These are phyloP conservation scores for Pulveroboletus sp. DNA, from an alignment of 768 basidiomycete genomes.

Conservation along the genomic window DNA sequence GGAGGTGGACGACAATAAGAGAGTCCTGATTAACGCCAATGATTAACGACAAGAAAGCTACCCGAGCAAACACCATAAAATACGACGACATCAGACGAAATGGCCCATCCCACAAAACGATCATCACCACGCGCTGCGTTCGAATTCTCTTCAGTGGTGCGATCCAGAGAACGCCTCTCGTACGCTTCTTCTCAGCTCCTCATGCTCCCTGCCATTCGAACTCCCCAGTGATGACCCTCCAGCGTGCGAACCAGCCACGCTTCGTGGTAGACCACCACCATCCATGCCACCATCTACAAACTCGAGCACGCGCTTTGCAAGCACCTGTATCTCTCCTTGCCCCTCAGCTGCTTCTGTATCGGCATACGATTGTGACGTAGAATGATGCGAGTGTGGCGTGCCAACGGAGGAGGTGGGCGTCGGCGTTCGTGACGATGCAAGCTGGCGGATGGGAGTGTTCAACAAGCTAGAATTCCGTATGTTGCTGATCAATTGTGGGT, in stretches of 20 bases:
- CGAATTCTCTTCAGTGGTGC: constrained; percentile 31
- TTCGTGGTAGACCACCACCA: constrained; percentile 50
- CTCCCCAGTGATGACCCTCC: constrained; percentile 67
- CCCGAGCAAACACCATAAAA: constrained; percentile 10
- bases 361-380: constrained; percentile 66
- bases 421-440: constrained; percentile 67
- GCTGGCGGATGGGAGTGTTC: constrained; percentile 79
- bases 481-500: constrained; percentile 84
- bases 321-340: constrained; percentile 83
- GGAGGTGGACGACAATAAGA: neutral
- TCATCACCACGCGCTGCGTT: neutral
- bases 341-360: constrained; percentile 85
- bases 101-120: neutral
- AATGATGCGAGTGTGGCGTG: constrained; percentile 67
- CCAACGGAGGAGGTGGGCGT: constrained; percentile 71
- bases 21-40: neutral
- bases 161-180: constrained; percentile 74
- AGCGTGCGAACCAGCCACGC: constrained; percentile 59
- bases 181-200: constrained; percentile 77
- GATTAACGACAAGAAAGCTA: constrained; percentile 5
- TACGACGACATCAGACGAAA: neutral
- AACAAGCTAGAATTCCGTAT: constrained; percentile 81
- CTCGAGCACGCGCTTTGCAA: constrained; percentile 82
- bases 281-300: constrained; percentile 76
- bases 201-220: constrained; percentile 58